These are phyloP conservation scores for Suillus spraguei DNA, from an alignment of 768 basidiomycete genomes.

Conservation along the genomic window DNA sequence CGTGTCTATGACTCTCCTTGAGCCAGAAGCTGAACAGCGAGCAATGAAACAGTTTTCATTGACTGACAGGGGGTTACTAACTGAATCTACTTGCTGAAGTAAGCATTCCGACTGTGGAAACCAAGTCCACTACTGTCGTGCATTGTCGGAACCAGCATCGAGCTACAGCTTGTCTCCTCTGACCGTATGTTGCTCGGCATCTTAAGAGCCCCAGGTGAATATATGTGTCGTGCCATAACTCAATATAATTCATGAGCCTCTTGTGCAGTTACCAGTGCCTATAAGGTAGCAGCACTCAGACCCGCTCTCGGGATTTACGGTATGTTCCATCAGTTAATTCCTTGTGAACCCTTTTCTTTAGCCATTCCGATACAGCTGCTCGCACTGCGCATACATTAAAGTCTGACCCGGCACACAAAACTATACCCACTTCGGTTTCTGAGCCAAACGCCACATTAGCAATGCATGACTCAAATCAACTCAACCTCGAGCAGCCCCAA, in stretches of 20 bases:
- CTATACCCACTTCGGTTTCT: slow-evolving; percentile 43
- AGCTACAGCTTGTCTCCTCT: neutral
- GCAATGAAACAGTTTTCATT: neutral
- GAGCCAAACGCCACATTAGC: slow-evolving; percentile 74
- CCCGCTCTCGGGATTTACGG: slow-evolving; percentile 48
- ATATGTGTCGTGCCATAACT: neutral
- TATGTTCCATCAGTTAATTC: slow-evolving; percentile 24
- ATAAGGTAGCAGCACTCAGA: slow-evolving; percentile 47
- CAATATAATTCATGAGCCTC: slow-evolving; percentile 8
- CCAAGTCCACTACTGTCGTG: neutral
- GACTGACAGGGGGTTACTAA: neutral
- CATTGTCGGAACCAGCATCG: neutral
- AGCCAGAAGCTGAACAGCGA: too few species aligned
- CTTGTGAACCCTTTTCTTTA: slow-evolving; percentile 19
- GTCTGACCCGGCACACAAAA: slow-evolving; percentile 41
- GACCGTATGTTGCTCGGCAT: slow-evolving; percentile 51
- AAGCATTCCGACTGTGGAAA: slow-evolving; percentile 3
- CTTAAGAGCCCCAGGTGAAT: slow-evolving; percentile 38
- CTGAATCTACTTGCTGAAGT: neutral
- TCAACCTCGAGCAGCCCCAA: slow-evolving; percentile 82
- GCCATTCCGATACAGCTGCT: slow-evolving; percentile 36
- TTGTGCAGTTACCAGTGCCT: slow-evolving; percentile 37
- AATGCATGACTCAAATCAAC: slow-evolving; percentile 78
- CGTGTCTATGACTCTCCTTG: too few species aligned
- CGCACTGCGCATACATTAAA: slow-evolving; percentile 61